Evolutionary conservation across 2,329 filamentous ascomycete genomes (phyloP), one percentile per base, ranked within the genome.

Genomic region (Purpureocillium takamizusanense): DNA sequence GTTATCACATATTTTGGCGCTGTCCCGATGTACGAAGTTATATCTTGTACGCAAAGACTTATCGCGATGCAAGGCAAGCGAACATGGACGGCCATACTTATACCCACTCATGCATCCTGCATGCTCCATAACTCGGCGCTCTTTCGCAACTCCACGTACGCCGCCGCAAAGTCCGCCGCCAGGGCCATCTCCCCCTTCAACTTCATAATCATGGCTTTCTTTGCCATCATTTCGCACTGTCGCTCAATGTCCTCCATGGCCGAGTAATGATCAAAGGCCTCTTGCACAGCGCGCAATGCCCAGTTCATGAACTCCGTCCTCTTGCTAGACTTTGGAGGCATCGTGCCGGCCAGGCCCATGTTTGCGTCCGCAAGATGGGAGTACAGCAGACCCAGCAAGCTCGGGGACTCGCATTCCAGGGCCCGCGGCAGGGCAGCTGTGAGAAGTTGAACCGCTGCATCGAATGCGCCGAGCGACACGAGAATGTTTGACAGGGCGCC

Each of bases 151-250:
- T 74, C 72, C 31, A 82, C 56, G 55, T 83, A 86, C 46, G 72
- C 74, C 3, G 77, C 76, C 2, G 81, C 80, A 48, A 73, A 81
- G 44, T 83, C 77, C 48, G 82, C 81, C 1, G 81, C 78, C 44
- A 80, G 50, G 14, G 66, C 67, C 46, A 69, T 58, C 48, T 88
- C 82, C 1, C 81, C 84, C 7, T 75, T 69, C 34, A 82, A 64
- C 56, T 81, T 78, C 67, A 86, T 83, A 36, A 94, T 73, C 36
- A 79, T 79, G 4, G 84, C 82, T 61, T 86, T 89, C 67, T 92
- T 92, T 15, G 83, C 81, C 63, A 89, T 74, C 67, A 85, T 79
- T 59, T 88, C 83, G 52, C 85, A 81, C 60, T 86, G 81, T 38
- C 78, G 78, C n/a, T 67, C 62, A 12, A 80, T 62, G 15, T 63